These are phyloP conservation scores for Dimargaris cristalligena DNA, from an alignment of 192 early-diverging fungal species.

Conservation along the genomic window DNA sequence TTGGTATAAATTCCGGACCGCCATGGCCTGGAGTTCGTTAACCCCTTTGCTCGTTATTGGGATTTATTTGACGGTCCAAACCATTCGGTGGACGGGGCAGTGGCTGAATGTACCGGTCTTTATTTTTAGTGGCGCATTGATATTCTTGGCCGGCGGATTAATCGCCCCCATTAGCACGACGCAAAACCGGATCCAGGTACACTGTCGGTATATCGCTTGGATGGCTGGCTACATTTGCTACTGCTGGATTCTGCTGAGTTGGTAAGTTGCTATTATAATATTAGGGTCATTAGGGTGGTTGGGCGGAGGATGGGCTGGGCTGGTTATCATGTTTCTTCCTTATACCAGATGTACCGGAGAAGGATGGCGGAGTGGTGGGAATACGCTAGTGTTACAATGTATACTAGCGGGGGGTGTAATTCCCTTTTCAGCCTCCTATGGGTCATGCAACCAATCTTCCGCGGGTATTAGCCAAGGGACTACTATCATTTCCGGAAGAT, in stretches of 20 bases:
- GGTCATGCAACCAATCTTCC: no score
- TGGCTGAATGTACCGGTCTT: background rate
- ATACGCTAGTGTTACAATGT: no score
- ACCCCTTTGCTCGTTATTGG: background rate
- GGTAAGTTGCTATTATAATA: constrained; percentile 2
- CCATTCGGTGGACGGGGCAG: background rate
- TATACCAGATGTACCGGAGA: no score
- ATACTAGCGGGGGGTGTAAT: no score
- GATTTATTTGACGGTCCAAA: background rate
- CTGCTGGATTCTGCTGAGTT: constrained; percentile 5
- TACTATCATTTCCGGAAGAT: no score
- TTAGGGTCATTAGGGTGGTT: no score
- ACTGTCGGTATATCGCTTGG: constrained; percentile 2
- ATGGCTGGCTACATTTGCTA: constrained; percentile 1
- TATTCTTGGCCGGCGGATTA: background rate
- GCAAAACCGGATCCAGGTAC: constrained; percentile 3
- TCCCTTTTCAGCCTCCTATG: no score
- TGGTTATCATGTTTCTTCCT: no score
- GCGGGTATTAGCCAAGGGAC: no score
- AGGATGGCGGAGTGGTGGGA: no score
- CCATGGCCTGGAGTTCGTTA: constrained; percentile 1
- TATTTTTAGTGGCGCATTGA: background rate
- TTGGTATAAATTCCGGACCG: constrained; percentile 10
- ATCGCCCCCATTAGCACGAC: constrained; percentile 9
- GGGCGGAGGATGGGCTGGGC: no score